A percentile compares a stretch with the other conserved stretches of the same genome.
These are phyloP conservation scores for Rhodamnia argentea DNA, from an alignment of 345 rosid genomes.

Conservation along the genomic window DNA sequence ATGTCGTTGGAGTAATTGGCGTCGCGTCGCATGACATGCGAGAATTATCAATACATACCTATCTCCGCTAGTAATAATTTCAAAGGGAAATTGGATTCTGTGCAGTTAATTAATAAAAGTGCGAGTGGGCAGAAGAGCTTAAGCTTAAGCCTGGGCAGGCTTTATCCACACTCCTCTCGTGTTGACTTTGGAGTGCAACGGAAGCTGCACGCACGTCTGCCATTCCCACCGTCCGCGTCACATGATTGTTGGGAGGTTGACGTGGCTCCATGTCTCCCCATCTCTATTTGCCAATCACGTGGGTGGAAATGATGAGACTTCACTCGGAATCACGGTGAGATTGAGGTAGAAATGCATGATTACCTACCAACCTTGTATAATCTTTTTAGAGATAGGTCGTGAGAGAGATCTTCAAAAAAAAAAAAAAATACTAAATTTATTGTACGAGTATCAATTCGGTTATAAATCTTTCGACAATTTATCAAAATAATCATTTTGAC, in stretches of 20 bases:
- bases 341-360: background rate
- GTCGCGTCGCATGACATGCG: rapidly evolving
- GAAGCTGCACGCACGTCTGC: background rate
- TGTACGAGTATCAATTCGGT: rapidly evolving
- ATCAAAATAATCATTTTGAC: too few relatives aligned
- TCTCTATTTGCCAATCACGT: background rate
- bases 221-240: background rate
- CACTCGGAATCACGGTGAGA: background rate
- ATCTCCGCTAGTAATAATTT: background rate
- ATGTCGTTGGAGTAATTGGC: background rate
- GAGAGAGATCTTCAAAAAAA: too few relatives aligned
- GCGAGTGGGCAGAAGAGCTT: background rate
- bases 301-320: background rate
- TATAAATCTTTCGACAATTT: rapidly evolving
- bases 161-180: background rate
- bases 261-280: background rate
- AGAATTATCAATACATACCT: background rate
- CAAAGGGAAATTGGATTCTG: background rate
- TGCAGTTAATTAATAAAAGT: background rate
- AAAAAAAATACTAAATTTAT: background rate
- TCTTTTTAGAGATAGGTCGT: background rate
- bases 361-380: background rate
- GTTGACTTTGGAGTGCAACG: background rate
- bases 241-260: background rate
- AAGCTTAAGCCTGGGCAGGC: background rate